Evolutionary conservation across 2,329 filamentous ascomycete species (phyloP).

Genomic region (Fusarium tuaranense): DNA sequence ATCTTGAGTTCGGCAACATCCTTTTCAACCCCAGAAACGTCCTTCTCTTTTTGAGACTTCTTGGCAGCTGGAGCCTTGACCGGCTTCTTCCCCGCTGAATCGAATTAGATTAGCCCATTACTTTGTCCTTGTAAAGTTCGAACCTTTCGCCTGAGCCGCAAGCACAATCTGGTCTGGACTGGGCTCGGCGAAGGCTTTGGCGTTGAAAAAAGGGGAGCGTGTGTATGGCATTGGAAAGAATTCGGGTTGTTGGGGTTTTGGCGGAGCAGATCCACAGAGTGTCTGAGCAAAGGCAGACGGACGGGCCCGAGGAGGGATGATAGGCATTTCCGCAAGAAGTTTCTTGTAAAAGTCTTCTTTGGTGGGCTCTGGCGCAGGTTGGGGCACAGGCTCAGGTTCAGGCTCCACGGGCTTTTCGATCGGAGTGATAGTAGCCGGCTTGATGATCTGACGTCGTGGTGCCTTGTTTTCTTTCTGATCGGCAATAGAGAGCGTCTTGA

Average conservation of each 20-base stretch:
- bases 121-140: constrained; percentile 66
- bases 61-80: constrained; percentile 50
- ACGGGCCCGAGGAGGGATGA: constrained; percentile 27
- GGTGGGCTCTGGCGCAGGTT: not conserved
- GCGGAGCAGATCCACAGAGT: constrained; percentile 60
- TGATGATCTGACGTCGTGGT: constrained; percentile 38
- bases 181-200: constrained; percentile 81
- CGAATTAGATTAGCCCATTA: constrained; percentile 65
- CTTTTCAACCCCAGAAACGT: constrained; percentile 40
- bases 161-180: constrained; percentile 93
- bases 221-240: constrained; percentile 62
- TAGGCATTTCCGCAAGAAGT: constrained; percentile 7
- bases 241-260: constrained; percentile 46
- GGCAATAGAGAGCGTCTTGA: constrained; percentile 49
- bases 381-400: not conserved
- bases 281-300: constrained; percentile 70
- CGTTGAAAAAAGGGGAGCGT: constrained; percentile 60
- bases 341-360: not conserved
- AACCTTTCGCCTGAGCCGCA: constrained; percentile 90
- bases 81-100: constrained; percentile 66
- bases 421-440: not conserved
- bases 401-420: constrained; percentile 1
- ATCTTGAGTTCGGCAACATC: constrained; percentile 54
- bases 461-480: constrained; percentile 47
- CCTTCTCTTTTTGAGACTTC: constrained; percentile 55